These are phyloP conservation scores for Ophiosphaerella korrae DNA, from an alignment of 2,329 filamentous ascomycete genomes.

Conservation along the genomic window DNA sequence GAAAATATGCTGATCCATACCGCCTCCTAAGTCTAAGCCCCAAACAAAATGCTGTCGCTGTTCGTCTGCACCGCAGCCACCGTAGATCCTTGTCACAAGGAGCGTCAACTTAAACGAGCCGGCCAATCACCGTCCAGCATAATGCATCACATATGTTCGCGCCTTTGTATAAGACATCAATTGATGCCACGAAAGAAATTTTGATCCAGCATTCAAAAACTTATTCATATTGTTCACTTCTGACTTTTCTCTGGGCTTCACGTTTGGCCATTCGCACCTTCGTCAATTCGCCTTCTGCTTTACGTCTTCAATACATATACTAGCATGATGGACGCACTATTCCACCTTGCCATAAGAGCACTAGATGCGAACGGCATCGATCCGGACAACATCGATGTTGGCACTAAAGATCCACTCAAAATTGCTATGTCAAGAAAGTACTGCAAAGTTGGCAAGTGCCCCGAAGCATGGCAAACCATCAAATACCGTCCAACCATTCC, in stretches of 20 bases:
- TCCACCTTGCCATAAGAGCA: constrained; percentile 7
- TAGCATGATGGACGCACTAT: constrained; percentile 7
- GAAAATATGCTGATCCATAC: too few species aligned
- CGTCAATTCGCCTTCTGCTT: not conserved
- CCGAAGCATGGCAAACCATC: constrained; percentile 54
- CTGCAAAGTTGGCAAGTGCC: constrained; percentile 48
- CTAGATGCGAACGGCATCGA: constrained; percentile 26
- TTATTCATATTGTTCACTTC: not conserved
- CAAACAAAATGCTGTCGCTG: too few species aligned
- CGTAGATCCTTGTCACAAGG: not conserved
- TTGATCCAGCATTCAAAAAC: not conserved
- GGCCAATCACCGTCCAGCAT: constrained; percentile 7
- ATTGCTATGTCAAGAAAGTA: constrained; percentile 26
- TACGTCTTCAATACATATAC: not conserved
- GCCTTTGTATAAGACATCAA: constrained; percentile 8
- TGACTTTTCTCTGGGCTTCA: not conserved
- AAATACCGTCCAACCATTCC: constrained; percentile 57
- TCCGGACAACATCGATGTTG: constrained; percentile 24
- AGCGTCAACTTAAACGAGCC: constrained; percentile 6
- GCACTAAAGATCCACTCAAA: constrained; percentile 16
- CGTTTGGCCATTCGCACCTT: not conserved
- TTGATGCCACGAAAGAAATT: not conserved
- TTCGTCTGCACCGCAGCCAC: not conserved
- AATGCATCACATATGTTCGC: not conserved
- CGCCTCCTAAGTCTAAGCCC: too few species aligned